These are phyloP conservation scores for Nakazawaea holstii DNA, from an alignment of 805 yeast genomes.

Conservation along the genomic window DNA sequence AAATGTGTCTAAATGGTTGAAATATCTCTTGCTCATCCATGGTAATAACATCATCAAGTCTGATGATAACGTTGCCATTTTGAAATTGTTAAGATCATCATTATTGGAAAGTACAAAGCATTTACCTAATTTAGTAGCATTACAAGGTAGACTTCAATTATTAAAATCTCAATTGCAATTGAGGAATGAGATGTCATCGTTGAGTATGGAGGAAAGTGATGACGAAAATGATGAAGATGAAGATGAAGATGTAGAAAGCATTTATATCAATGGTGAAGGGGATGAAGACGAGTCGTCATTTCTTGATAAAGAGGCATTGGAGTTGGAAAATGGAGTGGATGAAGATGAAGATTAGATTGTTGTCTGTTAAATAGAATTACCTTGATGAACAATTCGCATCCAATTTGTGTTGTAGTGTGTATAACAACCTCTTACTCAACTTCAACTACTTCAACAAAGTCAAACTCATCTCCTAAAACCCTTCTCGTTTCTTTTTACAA, in stretches of 20 bases:
- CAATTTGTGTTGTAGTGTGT: too few relatives aligned
- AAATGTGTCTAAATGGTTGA: conserved; percentile 59
- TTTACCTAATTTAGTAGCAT: conserved; percentile 64
- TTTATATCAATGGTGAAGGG: conserved; percentile 37
- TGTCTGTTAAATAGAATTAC: too few relatives aligned
- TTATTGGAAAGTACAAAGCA: conserved; percentile 50
- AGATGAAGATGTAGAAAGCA: conserved; percentile 23
- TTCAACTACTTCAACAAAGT: too few relatives aligned
- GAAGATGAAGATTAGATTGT: conserved; percentile 18
- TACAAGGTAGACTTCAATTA: conserved; percentile 83
- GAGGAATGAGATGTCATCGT: conserved; percentile 45
- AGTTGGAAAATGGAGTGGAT: conserved; percentile 26
- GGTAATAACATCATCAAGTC: conserved; percentile 58
- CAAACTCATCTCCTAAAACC: background rate
- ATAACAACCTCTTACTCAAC: too few relatives aligned
- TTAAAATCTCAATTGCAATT: conserved; percentile 70
- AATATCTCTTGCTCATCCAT: conserved; percentile 69
- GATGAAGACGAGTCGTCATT: conserved; percentile 32
- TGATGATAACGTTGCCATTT: conserved; percentile 45
- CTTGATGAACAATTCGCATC: too few relatives aligned
- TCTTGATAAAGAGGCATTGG: conserved; percentile 25
- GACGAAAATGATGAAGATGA: conserved; percentile 30
- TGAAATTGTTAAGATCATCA: conserved; percentile 53
- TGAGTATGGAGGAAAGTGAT: conserved; percentile 27
- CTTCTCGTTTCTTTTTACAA: background rate